A percentile compares a stretch with the other conserved stretches of the same genome.
These are phyloP conservation scores for Lagenidium giganteum DNA, from an alignment of 352 stramenopile species.

Conservation along the genomic window DNA sequence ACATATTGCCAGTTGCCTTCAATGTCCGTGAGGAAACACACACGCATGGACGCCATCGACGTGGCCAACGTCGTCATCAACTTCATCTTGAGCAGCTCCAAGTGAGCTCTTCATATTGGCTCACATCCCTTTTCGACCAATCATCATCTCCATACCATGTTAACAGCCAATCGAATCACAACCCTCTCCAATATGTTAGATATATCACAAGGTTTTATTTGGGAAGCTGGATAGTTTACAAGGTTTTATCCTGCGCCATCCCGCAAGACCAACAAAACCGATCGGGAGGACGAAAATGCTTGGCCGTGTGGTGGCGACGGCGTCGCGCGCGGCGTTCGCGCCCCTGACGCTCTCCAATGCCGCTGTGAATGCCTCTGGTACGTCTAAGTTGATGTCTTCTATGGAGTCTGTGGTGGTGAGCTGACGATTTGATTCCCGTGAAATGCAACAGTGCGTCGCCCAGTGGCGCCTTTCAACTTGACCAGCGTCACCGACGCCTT, in stretches of 20 bases:
- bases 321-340: conserved; percentile 20
- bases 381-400: conserved; percentile 1
- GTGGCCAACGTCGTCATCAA: conserved; percentile 1
- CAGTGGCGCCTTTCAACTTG: conserved; percentile 9
- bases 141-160: background rate
- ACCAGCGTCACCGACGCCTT: conserved; percentile 20
- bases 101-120: too few relatives aligned
- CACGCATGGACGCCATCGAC: conserved; percentile 21
- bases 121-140: conserved; percentile 4
- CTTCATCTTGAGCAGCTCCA: conserved; percentile 18
- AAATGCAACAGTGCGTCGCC: conserved; percentile 9
- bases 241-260: conserved; percentile 16
- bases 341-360: conserved; percentile 4
- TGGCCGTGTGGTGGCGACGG: conserved; percentile 17
- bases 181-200: conserved; percentile 3
- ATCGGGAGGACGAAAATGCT: conserved; percentile 12
- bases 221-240: background rate
- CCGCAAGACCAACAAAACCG: conserved; percentile 6
- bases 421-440: background rate
- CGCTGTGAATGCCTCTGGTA: conserved; percentile 2
- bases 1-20: conserved; percentile 83
- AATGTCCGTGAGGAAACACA: conserved; percentile 74
- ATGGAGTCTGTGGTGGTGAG: conserved; percentile 5
- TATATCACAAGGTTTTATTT: conserved; percentile 1
- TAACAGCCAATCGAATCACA: conserved; percentile 12